Evolutionary conservation across 768 basidiomycete genomes (phyloP), one percentile per base, ranked within the genome.

Genomic region (Pholiota molesta): DNA sequence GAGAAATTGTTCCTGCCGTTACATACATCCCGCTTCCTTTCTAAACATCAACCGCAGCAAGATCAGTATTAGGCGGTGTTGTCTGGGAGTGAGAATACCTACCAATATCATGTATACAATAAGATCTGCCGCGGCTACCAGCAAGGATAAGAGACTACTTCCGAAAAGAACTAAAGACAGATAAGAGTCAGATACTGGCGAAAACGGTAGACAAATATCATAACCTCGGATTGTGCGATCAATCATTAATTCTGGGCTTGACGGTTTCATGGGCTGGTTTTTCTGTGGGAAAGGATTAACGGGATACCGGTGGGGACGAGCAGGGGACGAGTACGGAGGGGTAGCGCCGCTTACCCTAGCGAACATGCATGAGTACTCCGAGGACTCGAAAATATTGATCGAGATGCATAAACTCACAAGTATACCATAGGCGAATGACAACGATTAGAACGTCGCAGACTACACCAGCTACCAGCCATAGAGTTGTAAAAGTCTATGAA

Each of bases 321-420:
- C 39, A 26, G 7, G 5, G 37, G 54, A 39, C 44, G 44, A 28
- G 11, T 49, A 26, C 28, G 17, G 10, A 39, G 9, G 19, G 5
- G 44, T 9, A 40, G 39, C 49, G n/a, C 9, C 6, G 60, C 71
- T 56, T 40, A 73, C 74, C 60, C 59, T 62, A 64, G 52, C 47
- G 47, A 49, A 49, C 23, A 26, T 49, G 47, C 23, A 26, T 49
- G 47, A 49, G 21, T 26, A 26, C 47, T 49, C 47, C 23, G 47
- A 26, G 47, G 23, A 26, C 26, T 26, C 26, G 26, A 4, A 49
- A 49, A 23, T 8, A 21, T 49, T 26, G 47, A 49, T 49, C 23
- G 19, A 23, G 26, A 49, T 49, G 47, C 26, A 49, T 11, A 13
- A 19, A 49, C 47, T 49, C 14, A 49, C 47, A 49, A 37, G 10